Base-by-base conservation (phyloP, 108 stramenopile species). In the Nitzschia sp. region DNA sequence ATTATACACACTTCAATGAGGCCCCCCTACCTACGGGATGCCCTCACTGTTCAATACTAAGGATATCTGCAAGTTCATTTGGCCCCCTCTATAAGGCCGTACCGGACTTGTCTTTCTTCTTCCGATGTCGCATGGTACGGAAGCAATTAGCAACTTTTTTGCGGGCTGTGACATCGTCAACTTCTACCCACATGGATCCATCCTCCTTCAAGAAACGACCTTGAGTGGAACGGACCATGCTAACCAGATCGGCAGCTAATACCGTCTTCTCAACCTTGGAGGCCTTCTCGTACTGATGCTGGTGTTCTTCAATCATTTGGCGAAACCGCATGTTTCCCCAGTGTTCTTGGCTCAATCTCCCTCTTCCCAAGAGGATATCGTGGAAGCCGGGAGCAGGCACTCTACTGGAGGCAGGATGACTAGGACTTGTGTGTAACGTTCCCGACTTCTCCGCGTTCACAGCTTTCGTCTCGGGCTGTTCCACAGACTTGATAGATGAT, bases 241-340 rank as follows among this genome's bases (percentile, higher is more conserved):
- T 39, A 3, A 66, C 44, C 10, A 66, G 19, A 15, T 15, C 46
- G 3, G 46, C 46, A 17, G 46, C 46, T 6, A 63, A 48, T 11
- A n/a, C 25, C 5, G 63, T 63, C 63, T 63, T 63, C 12, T 63
- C 63, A 9, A 50, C 14, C 25, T 50, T 63, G 19, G 38, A 44
- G 3, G 44, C 21, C 6, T 6, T 37, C 15, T 63, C 62, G 21
- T 63, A 63, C 6, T 44, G 15, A 3, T 44, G n/a, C 22, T 26
- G 42, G 37, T 24, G 44, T 46, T 63, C 22, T 12, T 43, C 62
- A 46, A 63, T 46, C 22, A 83, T 44, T 48, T 77, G 78, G 22
- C 83, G 69, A 38, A 81, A 84, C 8, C 76, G 79, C 12, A 82
- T 70, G 48, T 84, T 84, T 12, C 83, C 83, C 42, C 70, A 64